Conservation (phyloP, 768 basidiomycete genomes). For the Boletellus sp. region DNA sequence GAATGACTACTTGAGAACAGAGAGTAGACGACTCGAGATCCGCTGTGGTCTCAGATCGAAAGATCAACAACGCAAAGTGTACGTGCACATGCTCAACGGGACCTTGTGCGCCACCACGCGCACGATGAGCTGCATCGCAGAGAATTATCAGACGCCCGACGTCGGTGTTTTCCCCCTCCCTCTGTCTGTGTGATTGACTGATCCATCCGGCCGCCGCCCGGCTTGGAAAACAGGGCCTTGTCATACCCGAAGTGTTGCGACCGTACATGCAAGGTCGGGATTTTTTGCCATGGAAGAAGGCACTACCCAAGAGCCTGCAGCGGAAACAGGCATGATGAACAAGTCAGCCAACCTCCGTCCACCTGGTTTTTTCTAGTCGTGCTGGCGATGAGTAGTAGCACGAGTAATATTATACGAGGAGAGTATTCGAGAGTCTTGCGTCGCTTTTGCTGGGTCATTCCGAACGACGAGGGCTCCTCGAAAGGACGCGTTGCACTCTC, state of each 20-base stretch:
- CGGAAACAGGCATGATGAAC: constrained; percentile 54
- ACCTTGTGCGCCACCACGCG: constrained; percentile 97
- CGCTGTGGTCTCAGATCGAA: constrained; percentile 89
- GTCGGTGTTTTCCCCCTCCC: constrained; percentile 40
- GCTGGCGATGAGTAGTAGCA: not conserved
- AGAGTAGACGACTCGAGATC: constrained; percentile 89
- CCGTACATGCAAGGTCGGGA: constrained; percentile 96
- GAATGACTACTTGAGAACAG: constrained; percentile 47
- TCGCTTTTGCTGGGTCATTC: too few species aligned
- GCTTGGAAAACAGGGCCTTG: constrained; percentile 62
- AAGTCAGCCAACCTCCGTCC: too few species aligned
- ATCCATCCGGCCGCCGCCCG: too few species aligned
- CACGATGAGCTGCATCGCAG: constrained; percentile 94
- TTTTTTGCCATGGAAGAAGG: constrained; percentile 83
- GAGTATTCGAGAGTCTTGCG: too few species aligned
- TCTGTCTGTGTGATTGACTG: not conserved
- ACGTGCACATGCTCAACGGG: constrained; percentile 99
- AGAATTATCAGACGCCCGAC: constrained; percentile 96
- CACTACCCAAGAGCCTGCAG: constrained; percentile 73
- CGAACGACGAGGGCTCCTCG: too few species aligned
- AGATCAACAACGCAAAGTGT: constrained; percentile 86
- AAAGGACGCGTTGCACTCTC: too few species aligned
- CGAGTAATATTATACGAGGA: too few species aligned
- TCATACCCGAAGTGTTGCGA: constrained; percentile 83
- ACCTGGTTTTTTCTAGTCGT: too few species aligned